phyloP scores from a whole-genome alignment of 2,329 filamentous ascomycete genomes.

The Talaromyces sp. region DNA sequence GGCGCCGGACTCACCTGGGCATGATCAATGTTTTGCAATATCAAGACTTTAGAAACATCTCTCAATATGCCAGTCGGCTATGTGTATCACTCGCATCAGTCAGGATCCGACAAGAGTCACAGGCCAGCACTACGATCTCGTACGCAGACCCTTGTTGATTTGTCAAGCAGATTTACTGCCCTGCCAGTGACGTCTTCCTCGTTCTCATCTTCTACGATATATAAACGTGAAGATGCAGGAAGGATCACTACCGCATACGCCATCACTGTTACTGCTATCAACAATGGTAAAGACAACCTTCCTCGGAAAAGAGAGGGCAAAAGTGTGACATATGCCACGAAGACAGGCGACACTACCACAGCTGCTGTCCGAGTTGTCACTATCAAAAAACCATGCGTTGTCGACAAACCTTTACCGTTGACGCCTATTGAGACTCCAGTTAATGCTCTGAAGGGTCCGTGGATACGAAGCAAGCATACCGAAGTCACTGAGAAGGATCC shows the following conservation, averaged over 20 bases:
- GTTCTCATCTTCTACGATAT: conserved; percentile 2
- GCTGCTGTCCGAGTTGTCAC: conserved; percentile 7
- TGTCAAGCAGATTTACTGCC: conserved; percentile 10
- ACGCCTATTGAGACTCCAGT: conserved; percentile 5
- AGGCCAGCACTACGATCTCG: conserved; percentile 6
- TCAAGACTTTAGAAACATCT: neutral
- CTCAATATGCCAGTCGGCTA: conserved; percentile 6
- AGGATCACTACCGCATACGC: conserved; percentile 7
- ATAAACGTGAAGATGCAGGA: conserved; percentile 2
- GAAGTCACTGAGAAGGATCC: neutral
- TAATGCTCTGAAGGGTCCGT: neutral
- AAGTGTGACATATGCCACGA: neutral
- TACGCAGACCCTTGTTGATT: conserved; percentile 6
- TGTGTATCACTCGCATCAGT: neutral
- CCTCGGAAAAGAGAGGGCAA: neutral
- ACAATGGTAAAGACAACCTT: neutral
- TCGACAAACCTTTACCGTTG: conserved; percentile 12
- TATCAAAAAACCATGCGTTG: conserved; percentile 2
- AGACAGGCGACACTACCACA: neutral
- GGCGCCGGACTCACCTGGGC: neutral
- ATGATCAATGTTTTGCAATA: neutral
- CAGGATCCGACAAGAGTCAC: neutral
- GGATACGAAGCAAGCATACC: neutral
- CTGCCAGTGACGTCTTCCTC: conserved; percentile 5
- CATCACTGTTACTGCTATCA: conserved; percentile 6